Evolutionary conservation across 2,329 filamentous ascomycete species (phyloP), one percentile per base, ranked within the genome.

Genomic region (Talaromyces sp.): DNA sequence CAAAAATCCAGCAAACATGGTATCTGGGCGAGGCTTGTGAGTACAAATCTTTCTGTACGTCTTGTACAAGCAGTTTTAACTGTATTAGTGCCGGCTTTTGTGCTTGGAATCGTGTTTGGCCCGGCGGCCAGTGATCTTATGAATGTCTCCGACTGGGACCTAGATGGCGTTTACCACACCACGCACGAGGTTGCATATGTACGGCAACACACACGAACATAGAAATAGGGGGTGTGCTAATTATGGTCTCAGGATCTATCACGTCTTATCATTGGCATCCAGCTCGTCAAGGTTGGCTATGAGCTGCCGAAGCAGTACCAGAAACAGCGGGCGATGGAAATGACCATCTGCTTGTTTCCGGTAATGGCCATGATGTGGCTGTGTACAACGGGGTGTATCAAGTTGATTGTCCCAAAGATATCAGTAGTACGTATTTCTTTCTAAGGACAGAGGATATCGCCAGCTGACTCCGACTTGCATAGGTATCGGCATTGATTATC

Each of bases 281-380:
- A 88, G 65, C 77, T 87, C n/a, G 78, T 87, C 39, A 87, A 87
- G 62, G 84, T 84, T 2, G 85, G 85, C 28, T 87, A 84, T 65
- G 84, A 88, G 66, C 73, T 88, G 0, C 85, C 85, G 0, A 82
- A 82, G 51, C 82, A 80, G 67, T 88, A 87, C 69, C 73, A 81
- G 47, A 70, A 71, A 60, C 68, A 71, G 1, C 80, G 79, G 2
- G 82, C 80, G 73, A 82, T 80, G 60, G 83, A 85, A 60, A 79
- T 87, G 71, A 70, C 77, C 4, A 76, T 87, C 9, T 82, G 80
- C 51, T 73, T 88, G 6, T 66, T 87, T 7, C 85, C 85, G 2
- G 75, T 86, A 64, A 87, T 87, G 85, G 82, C 83, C 0, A 72
- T 85, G 57, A 85, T 85, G 80, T 88, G 85, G 85, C 69, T 88